A percentile compares a stretch with the other conserved stretches of the same genome.
Evolutionary conservation across 768 basidiomycete genomes (phyloP).

Genomic region (Suillus americanus): DNA sequence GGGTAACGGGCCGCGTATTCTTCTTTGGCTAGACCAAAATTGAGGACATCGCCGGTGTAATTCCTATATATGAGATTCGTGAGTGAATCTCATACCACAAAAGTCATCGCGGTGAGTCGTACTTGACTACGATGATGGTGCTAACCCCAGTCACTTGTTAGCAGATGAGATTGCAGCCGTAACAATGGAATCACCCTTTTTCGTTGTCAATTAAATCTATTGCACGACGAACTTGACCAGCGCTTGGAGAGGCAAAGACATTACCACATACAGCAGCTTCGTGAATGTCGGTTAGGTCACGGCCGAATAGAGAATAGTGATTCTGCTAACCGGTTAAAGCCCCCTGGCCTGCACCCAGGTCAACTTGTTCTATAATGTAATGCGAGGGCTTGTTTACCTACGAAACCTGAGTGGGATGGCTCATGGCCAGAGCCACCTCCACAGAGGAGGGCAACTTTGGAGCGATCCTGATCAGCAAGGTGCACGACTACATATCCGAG

Average conservation of each 20-base stretch:
- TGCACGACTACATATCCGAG: conserved; percentile 53
- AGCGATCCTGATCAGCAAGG: conserved; percentile 51
- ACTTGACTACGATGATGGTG: conserved; percentile 85
- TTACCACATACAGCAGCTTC: conserved; percentile 82
- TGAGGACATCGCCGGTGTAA: conserved; percentile 88
- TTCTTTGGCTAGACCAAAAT: conserved; percentile 89
- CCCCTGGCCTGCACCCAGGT: conserved; percentile 54
- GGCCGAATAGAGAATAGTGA: background rate
- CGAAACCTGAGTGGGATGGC: conserved; percentile 85
- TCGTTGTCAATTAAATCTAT: conserved; percentile 76
- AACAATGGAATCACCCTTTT: conserved; percentile 52
- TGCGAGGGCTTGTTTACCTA: conserved; percentile 51
- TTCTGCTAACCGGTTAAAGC: conserved; percentile 62
- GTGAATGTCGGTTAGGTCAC: conserved; percentile 1
- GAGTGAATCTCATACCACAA: background rate
- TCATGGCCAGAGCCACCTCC: conserved; percentile 92
- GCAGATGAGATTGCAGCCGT: background rate
- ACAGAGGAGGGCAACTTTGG: conserved; percentile 75
- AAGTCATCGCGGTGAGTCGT: conserved; percentile 9
- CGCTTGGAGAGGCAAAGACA: conserved; percentile 88
- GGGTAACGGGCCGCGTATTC: conserved; percentile 74
- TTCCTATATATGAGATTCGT: conserved; percentile 47
- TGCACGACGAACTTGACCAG: conserved; percentile 77
- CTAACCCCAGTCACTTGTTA: conserved; percentile 34
- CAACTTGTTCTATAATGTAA: background rate